Conservation (phyloP, 192 early-diverging fungal genomes). For the Spizellomyces sp. region DNA sequence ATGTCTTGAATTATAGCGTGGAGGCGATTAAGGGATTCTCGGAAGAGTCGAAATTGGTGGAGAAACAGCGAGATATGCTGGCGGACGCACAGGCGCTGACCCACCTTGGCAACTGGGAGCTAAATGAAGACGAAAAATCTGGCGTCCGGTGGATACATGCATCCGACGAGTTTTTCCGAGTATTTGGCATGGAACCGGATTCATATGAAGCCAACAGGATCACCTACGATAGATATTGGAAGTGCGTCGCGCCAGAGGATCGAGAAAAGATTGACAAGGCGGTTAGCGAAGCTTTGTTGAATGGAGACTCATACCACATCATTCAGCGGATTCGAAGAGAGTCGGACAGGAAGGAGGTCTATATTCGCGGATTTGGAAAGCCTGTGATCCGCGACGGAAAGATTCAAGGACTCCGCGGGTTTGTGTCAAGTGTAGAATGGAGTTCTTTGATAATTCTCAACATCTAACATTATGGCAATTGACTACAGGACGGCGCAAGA, state of each 20-base stretch:
- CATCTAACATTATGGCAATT: neutral
- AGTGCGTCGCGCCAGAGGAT: constrained; percentile 10
- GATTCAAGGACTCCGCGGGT: neutral
- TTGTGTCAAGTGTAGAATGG: too few species aligned
- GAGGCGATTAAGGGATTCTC: neutral
- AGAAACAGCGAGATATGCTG: constrained; percentile 16
- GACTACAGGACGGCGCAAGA: constrained; percentile 25
- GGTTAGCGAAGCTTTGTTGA: neutral
- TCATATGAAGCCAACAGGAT: neutral
- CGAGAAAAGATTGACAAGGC: neutral
- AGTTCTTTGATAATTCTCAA: too few species aligned
- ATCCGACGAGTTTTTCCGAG: constrained; percentile 11
- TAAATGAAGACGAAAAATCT: neutral
- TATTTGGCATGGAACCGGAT: constrained; percentile 13
- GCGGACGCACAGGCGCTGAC: constrained; percentile 23
- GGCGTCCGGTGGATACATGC: neutral
- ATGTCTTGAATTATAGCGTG: constrained; percentile 13
- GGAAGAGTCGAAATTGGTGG: constrained; percentile 11
- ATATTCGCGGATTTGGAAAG: constrained; percentile 19
- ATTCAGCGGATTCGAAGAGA: constrained; percentile 15
- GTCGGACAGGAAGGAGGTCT: constrained; percentile 1
- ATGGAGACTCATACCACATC: constrained; percentile 9
- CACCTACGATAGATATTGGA: neutral
- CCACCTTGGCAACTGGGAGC: constrained; percentile 23
- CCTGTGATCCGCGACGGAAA: constrained; percentile 3